Conservation (phyloP, 306 rosid species). For the Inga laurina region DNA sequence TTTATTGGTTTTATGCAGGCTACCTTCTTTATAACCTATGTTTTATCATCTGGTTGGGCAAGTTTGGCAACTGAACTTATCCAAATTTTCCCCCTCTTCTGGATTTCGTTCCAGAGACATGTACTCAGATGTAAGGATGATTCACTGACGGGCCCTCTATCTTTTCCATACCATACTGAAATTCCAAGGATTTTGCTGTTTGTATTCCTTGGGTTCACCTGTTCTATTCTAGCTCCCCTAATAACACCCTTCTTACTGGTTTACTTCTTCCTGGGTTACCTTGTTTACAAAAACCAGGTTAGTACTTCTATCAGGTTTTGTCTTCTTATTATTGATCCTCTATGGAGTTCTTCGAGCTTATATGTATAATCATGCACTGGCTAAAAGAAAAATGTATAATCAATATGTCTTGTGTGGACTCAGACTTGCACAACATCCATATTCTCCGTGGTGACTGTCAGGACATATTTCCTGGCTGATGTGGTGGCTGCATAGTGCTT, state of each 20-base stretch:
- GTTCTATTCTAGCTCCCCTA: slow-evolving; percentile 83
- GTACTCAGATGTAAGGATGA: slow-evolving; percentile 55
- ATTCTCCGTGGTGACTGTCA: neutral
- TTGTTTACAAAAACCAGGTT: slow-evolving; percentile 92
- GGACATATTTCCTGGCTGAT: neutral
- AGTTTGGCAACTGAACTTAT: slow-evolving; percentile 83
- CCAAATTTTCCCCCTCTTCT: slow-evolving; percentile 67
- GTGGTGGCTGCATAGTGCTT: neutral
- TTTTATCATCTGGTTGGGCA: slow-evolving; percentile 96
- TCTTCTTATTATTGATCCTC: slow-evolving; percentile 15
- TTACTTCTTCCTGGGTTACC: slow-evolving; percentile 81
- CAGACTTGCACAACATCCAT: neutral
- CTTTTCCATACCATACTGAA: slow-evolving; percentile 94
- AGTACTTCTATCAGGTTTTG: slow-evolving; percentile 28
- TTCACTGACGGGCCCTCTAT: slow-evolving; percentile 32
- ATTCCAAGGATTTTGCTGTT: slow-evolving; percentile 83
- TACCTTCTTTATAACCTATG: slow-evolving; percentile 85
- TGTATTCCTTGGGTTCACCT: slow-evolving; percentile 85
- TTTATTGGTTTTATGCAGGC: slow-evolving; percentile 51
- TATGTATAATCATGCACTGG: slow-evolving; percentile 16
- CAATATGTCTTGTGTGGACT: neutral
- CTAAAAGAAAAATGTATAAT: neutral
- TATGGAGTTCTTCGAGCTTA: slow-evolving; percentile 1
- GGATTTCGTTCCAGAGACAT: slow-evolving; percentile 52
- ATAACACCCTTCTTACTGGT: slow-evolving; percentile 82